Conservation (phyloP, 306 rosid genomes). For the Prunus kanzakura region DNA sequence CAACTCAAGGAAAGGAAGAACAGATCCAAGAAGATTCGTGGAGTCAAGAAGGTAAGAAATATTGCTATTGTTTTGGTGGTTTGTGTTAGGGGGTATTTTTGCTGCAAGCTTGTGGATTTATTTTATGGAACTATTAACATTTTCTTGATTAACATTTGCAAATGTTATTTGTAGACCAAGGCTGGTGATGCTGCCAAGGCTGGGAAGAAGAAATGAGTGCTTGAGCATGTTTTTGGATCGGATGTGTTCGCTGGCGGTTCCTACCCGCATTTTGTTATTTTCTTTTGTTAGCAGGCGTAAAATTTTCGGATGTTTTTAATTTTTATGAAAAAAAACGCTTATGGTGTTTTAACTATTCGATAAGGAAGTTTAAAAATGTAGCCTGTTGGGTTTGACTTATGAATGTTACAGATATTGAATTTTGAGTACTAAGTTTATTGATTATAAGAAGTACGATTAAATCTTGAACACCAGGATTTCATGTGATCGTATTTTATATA, state of each 20-base stretch:
- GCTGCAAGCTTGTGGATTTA: not conserved
- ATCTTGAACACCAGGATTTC: too few relatives aligned
- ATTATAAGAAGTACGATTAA: too few relatives aligned
- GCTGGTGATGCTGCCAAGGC: conserved; percentile 84
- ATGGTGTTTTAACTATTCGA: not conserved
- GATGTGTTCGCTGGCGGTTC: not conserved
- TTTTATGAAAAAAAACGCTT: not conserved
- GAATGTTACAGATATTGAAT: not conserved
- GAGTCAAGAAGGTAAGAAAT: conserved; percentile 77
- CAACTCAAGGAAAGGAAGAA: conserved; percentile 95
- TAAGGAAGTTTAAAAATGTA: not conserved
- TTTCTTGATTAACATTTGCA: not conserved
- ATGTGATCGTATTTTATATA: too few relatives aligned
- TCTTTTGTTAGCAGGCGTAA: not conserved
- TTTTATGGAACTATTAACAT: not conserved
- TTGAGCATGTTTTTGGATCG: conserved; percentile 13
- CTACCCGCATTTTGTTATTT: not conserved
- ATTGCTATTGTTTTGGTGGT: not conserved
- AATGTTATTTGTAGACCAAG: conserved; percentile 59
- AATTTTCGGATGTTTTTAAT: not conserved
- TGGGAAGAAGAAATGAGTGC: conserved; percentile 75
- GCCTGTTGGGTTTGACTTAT: not conserved
- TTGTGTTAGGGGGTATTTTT: not conserved
- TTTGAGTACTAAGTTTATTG: too few relatives aligned
- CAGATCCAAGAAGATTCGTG: conserved; percentile 86